Conservation (phyloP, 2,329 filamentous ascomycete genomes). For the Trichoderma gracile region DNA sequence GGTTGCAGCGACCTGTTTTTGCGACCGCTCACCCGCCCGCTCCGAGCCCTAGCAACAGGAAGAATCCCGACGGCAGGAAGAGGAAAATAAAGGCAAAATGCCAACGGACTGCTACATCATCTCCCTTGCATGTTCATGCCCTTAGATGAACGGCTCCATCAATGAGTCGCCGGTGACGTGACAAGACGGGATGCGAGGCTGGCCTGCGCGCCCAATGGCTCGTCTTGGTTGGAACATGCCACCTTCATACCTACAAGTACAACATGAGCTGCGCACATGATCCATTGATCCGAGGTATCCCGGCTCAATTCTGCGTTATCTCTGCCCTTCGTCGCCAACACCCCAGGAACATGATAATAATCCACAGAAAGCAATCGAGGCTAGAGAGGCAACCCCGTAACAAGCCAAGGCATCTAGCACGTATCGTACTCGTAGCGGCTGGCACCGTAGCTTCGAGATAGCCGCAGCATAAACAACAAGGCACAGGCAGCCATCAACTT, state of each 20-base stretch:
- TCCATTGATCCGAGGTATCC: constrained; percentile 21
- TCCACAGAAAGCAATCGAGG: neutral
- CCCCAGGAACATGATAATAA: neutral
- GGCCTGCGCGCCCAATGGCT: constrained; percentile 9
- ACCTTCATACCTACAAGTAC: neutral
- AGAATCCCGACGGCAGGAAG: neutral
- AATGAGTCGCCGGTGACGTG: constrained; percentile 22
- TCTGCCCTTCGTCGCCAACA: neutral
- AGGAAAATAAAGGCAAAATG: neutral
- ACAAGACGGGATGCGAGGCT: neutral
- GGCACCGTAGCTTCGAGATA: neutral
- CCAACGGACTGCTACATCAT: no score
- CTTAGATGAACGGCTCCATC: neutral
- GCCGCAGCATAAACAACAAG: no score
- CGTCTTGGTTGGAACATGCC: constrained; percentile 13
- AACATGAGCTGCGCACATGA: constrained; percentile 19
- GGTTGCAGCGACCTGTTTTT: constrained; percentile 2
- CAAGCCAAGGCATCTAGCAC: no score
- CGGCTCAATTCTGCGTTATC: neutral
- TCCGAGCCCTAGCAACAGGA: neutral
- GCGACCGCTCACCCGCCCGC: neutral
- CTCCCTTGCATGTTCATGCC: neutral
- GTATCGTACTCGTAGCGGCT: neutral
- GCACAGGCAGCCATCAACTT: neutral
- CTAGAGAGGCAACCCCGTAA: neutral